Evolutionary conservation across 176 grass and related monocot species (phyloP).

Genomic region (Areca catechu): DNA sequence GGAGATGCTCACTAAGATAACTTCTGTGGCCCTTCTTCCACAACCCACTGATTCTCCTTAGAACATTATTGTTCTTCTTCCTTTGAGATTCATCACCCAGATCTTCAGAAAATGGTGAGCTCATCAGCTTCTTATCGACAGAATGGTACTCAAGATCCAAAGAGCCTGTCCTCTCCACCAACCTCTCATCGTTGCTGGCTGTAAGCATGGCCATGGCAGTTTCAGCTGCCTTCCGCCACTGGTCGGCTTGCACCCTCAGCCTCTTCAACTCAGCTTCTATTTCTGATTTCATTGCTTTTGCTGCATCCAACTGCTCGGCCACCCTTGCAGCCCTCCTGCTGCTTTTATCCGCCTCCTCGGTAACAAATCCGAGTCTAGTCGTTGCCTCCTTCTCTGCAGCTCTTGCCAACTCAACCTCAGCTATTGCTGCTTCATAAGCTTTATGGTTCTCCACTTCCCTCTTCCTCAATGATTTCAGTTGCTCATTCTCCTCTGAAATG

Average conservation of each 20-base stretch:
- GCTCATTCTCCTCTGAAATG: conserved; percentile 21
- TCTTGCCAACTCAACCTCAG: conserved; percentile 9
- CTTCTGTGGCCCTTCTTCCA: conserved; percentile 54
- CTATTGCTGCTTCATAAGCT: conserved; percentile 29
- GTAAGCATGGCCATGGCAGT: conserved; percentile 75
- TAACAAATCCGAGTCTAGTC: conserved; percentile 16
- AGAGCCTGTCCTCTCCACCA: conserved; percentile 50
- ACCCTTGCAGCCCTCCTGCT: not conserved
- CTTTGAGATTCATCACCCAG: conserved; percentile 53
- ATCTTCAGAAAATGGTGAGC: conserved; percentile 34
- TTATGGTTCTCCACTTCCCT: conserved; percentile 23
- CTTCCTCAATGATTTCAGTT: conserved; percentile 12
- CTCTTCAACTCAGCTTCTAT: conserved; percentile 71
- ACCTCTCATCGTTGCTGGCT: conserved; percentile 55
- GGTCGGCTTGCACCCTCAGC: conserved; percentile 87
- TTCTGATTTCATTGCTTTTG: conserved; percentile 33
- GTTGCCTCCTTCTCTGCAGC: conserved; percentile 25
- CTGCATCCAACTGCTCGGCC: conserved; percentile 20
- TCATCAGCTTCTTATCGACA: conserved; percentile 42
- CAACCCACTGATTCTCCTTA: conserved; percentile 86
- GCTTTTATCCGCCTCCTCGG: conserved; percentile 20
- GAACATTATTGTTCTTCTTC: conserved; percentile 76
- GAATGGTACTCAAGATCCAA: conserved; percentile 24
- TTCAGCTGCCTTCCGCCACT: conserved; percentile 95
- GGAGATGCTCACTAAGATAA: not conserved